phyloP scores from a whole-genome alignment of 2,329 filamentous ascomycete species.

The Decorospora gaudefroyi region DNA sequence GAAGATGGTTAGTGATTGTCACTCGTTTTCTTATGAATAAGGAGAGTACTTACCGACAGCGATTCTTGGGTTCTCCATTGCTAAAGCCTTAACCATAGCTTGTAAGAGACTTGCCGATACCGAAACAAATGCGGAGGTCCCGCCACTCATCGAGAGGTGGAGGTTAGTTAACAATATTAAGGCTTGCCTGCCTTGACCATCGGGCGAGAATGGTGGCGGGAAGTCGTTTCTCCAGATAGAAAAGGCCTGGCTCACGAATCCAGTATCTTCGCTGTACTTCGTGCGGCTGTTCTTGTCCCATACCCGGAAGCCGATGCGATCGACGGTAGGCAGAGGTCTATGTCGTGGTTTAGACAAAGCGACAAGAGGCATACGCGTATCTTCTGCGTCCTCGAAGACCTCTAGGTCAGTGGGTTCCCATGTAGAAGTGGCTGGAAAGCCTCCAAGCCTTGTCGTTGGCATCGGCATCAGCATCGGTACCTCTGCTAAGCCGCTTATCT shows the following conservation, averaged over 20 bases:
- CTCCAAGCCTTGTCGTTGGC: too few relatives aligned
- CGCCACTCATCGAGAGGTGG: slow-evolving; percentile 9
- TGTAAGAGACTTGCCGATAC: slow-evolving; percentile 12
- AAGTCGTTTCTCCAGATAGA: slow-evolving; percentile 3
- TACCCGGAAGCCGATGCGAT: slow-evolving; percentile 6
- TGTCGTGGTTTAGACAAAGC: background rate
- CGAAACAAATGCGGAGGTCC: slow-evolving; percentile 10
- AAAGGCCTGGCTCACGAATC: slow-evolving; percentile 11
- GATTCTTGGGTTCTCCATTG: slow-evolving; percentile 6
- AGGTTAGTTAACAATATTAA: background rate
- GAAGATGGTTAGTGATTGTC: background rate
- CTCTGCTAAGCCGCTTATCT: too few relatives aligned
- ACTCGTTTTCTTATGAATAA: too few relatives aligned
- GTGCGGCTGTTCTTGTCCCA: slow-evolving; percentile 14
- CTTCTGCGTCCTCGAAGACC: slow-evolving; percentile 1
- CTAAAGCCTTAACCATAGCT: slow-evolving; percentile 4
- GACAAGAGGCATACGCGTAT: background rate
- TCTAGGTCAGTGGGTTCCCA: too few relatives aligned
- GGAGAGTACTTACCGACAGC: background rate
- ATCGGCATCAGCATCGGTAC: rapidly evolving
- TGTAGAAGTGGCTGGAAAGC: too few relatives aligned
- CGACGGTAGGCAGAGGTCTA: background rate
- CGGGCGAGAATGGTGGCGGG: slow-evolving; percentile 6
- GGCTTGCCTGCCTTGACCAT: slow-evolving; percentile 1
- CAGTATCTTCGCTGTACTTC: slow-evolving; percentile 2